These are phyloP conservation scores for Elongisporangium anandrum DNA, from an alignment of 352 stramenopile genomes.

Conservation along the genomic window DNA sequence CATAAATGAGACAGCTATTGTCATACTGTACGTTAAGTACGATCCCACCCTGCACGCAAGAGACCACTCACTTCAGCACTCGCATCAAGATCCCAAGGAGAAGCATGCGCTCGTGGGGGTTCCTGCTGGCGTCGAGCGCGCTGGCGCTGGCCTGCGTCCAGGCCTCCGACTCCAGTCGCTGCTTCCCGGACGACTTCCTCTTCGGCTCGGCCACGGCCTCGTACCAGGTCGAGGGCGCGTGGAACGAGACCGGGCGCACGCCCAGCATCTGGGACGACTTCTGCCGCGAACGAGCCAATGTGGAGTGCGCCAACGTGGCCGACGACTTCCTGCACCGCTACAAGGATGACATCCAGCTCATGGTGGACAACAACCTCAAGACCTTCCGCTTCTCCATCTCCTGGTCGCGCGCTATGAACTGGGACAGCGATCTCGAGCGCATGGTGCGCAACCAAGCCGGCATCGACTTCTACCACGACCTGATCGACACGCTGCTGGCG, in stretches of 20 bases:
- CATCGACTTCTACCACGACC: conserved; percentile 85
- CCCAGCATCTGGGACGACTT: conserved; percentile 89
- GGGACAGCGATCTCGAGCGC: conserved; percentile 28
- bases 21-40: neutral
- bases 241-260: conserved; percentile 58
- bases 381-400: conserved; percentile 90
- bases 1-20: neutral
- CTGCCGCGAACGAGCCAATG: conserved; percentile 43
- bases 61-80: neutral
- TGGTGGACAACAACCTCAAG: conserved; percentile 85
- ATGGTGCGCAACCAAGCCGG: conserved; percentile 71
- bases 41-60: neutral
- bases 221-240: conserved; percentile 89
- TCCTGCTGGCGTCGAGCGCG: conserved; percentile 14
- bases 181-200: conserved; percentile 44
- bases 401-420: conserved; percentile 84
- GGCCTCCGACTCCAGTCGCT: conserved; percentile 5
- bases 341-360: conserved; percentile 86
- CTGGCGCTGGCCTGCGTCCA: neutral
- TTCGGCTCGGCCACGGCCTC: conserved; percentile 73
- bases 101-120: neutral
- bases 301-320: conserved; percentile 77
- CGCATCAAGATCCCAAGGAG: neutral
- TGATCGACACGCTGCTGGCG: conserved; percentile 79
- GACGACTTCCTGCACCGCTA: conserved; percentile 90